Evolutionary conservation across 192 early-diverging fungal genomes (phyloP).

Genomic region (Umbelopsis sp.): DNA sequence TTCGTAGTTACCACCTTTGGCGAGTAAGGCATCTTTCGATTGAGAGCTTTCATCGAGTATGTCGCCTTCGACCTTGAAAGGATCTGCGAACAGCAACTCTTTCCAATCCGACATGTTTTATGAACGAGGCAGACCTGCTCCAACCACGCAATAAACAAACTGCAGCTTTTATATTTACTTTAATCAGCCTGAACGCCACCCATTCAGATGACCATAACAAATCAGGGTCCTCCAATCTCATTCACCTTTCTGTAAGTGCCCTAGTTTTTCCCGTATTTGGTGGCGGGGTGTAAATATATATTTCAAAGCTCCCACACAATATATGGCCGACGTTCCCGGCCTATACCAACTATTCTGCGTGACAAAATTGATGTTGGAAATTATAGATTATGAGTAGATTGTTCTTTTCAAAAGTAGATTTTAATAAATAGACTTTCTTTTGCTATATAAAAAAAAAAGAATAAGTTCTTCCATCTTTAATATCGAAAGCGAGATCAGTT

Average conservation of each 20-base stretch:
- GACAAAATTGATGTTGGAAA: too few relatives aligned
- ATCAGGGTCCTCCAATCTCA: conserved; percentile 9
- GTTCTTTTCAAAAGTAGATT: too few relatives aligned
- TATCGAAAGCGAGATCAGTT: neutral
- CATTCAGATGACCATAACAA: neutral
- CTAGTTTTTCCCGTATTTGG: neutral
- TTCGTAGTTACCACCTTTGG: neutral
- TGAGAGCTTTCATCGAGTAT: conserved; percentile 19
- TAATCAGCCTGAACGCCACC: neutral
- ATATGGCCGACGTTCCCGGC: neutral
- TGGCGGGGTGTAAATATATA: neutral
- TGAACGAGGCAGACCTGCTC: neutral
- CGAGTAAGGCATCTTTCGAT: neutral
- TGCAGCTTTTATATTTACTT: neutral
- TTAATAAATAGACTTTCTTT: too few relatives aligned
- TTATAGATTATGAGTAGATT: too few relatives aligned
- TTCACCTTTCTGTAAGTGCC: neutral
- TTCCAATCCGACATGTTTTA: neutral
- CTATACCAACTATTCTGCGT: too few relatives aligned
- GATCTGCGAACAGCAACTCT: conserved; percentile 17
- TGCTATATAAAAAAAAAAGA: too few relatives aligned
- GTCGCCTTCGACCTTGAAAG: conserved; percentile 31
- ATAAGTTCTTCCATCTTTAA: too few relatives aligned
- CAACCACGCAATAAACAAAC: neutral
- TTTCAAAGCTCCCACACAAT: conserved; percentile 12